Conservation (phyloP, 2,329 filamentous ascomycete species). For the Lecanosticta acicola region DNA sequence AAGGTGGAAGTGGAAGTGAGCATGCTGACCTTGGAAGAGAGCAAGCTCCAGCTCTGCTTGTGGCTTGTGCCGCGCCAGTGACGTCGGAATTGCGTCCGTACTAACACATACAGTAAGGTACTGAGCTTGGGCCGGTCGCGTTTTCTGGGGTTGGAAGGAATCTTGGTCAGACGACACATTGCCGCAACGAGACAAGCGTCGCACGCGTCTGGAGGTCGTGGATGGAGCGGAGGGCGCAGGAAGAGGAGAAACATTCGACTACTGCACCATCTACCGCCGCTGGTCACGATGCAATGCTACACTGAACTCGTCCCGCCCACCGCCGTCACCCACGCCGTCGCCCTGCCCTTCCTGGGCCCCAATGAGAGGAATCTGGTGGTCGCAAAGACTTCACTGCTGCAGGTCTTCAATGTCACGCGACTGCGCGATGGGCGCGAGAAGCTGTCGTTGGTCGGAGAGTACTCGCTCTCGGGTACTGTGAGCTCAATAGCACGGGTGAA, state of each 20-base stretch:
- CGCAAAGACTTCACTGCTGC: conserved; percentile 85
- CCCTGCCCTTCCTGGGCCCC: conserved; percentile 68
- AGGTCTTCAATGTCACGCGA: conserved; percentile 63
- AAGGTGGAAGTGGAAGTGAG: not conserved
- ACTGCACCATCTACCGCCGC: not conserved
- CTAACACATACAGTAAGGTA: no score
- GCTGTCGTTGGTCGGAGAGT: conserved; percentile 79
- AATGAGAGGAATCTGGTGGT: conserved; percentile 79
- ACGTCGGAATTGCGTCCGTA: not conserved
- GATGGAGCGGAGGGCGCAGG: no score
- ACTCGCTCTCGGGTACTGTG: conserved; percentile 74
- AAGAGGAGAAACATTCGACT: no score
- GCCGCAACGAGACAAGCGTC: not conserved
- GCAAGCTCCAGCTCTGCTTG: not conserved
- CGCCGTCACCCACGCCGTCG: conserved; percentile 83
- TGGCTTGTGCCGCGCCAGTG: not conserved
- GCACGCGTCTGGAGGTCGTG: no score
- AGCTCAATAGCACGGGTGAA: conserved; percentile 77
- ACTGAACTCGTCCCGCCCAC: conserved; percentile 91
- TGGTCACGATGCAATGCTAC: conserved; percentile 79
- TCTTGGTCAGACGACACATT: not conserved
- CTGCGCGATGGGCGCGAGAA: conserved; percentile 41
- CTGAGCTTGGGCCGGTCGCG: not conserved
- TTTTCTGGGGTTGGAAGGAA: not conserved
- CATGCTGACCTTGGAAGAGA: not conserved